Percentiles rank a stretch among this genome's conserved stretches.
These are phyloP conservation scores for Periglandula ipomoeae DNA, from an alignment of 2,329 filamentous ascomycete species.

Conservation along the genomic window DNA sequence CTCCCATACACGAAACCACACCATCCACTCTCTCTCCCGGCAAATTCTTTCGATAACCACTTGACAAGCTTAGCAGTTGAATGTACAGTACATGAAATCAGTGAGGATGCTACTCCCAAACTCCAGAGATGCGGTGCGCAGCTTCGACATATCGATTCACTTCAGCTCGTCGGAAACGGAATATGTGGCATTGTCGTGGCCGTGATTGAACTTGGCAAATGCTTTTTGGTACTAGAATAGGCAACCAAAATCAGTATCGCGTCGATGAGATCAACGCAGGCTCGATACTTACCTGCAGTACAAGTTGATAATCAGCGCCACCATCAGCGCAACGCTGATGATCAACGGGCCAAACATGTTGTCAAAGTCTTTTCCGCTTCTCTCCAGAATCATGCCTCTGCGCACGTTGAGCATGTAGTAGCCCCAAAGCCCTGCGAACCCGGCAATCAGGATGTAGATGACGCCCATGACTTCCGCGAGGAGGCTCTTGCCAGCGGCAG, in stretches of 20 bases:
- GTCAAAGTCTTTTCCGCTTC: conserved; percentile 90
- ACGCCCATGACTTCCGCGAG: conserved; percentile 72
- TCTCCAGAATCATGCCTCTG: conserved; percentile 67
- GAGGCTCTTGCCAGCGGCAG: conserved; percentile 73
- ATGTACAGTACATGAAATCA: neutral
- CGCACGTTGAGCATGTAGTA: conserved; percentile 73
- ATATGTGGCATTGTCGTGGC: conserved; percentile 2
- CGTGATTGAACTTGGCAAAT: conserved; percentile 20
- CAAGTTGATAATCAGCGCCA: conserved; percentile 76
- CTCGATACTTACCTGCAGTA: conserved; percentile 60
- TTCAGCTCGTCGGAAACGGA: conserved; percentile 21
- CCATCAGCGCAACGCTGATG: conserved; percentile 68
- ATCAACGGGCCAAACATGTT: conserved; percentile 77
- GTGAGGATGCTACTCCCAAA: neutral
- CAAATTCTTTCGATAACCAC: neutral
- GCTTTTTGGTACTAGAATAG: conserved; percentile 22
- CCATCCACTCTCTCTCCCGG: neutral
- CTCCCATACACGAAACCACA: neutral
- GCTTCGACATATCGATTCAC: conserved; percentile 9
- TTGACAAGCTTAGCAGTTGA: neutral
- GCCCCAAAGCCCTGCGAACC: conserved; percentile 81
- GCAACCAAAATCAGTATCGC: neutral
- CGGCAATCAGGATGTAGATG: conserved; percentile 70
- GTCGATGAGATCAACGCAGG: neutral
- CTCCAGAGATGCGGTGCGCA: neutral